Evolutionary conservation across 2,329 filamentous ascomycete species (phyloP).

Genomic region (Didymella segeticola): DNA sequence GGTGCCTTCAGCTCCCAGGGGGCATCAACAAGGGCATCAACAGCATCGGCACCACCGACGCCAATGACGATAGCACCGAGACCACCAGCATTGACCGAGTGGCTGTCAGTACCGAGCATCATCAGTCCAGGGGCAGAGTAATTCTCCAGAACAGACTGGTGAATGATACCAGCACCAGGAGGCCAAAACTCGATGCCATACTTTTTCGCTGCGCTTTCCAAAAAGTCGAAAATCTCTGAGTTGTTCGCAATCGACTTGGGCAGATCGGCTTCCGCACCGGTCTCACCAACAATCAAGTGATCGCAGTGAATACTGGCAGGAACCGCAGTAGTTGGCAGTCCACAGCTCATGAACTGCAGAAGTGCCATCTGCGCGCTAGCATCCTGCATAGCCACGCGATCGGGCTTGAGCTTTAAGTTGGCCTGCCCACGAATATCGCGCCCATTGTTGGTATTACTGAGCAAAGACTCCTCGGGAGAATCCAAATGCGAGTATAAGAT

Average conservation of each 20-base stretch:
- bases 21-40: constrained; percentile 93
- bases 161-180: constrained; percentile 61
- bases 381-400: constrained; percentile 98
- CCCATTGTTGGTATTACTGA: constrained; percentile 83
- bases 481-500: constrained; percentile 96
- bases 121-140: constrained; percentile 96
- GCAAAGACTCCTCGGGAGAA: constrained; percentile 84
- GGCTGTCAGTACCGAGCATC: constrained; percentile 98
- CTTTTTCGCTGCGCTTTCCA: constrained; percentile 77
- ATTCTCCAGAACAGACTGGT: constrained; percentile 97
- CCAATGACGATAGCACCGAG: constrained; percentile 93
- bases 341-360: constrained; percentile 98
- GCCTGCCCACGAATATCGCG: constrained; percentile 82
- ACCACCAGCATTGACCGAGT: constrained; percentile 96
- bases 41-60: constrained; percentile 84
- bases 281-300: constrained; percentile 96
- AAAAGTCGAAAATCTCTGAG: constrained; percentile 96
- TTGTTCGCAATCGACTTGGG: constrained; percentile 86
- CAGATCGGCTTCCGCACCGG: constrained; percentile 85
- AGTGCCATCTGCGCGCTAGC: constrained; percentile 98
- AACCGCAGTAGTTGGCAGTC: constrained; percentile 85
- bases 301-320: constrained; percentile 98
- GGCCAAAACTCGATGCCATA: constrained; percentile 57
- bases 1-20: constrained; percentile 98
- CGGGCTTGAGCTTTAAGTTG: constrained; percentile 95